Percentiles rank a stretch among this genome's conserved stretches.
These are phyloP conservation scores for Plicaturopsis crispa DNA, from an alignment of 768 basidiomycete genomes.

Conservation along the genomic window DNA sequence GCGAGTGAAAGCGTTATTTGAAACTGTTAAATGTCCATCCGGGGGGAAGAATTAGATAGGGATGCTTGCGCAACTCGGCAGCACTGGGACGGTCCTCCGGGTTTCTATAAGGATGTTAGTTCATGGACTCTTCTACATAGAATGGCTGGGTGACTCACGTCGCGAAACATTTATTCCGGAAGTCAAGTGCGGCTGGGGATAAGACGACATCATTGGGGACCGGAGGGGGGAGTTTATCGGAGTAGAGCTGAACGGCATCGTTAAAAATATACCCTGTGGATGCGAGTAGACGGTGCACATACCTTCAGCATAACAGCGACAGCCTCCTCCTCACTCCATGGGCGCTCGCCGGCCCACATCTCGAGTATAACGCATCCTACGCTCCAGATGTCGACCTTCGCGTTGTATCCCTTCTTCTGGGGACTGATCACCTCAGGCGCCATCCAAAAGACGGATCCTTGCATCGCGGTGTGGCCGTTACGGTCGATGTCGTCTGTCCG, in stretches of 20 bases:
- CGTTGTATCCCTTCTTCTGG: constrained; percentile 86
- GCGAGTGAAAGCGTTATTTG: too few relatives aligned
- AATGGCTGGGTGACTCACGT: constrained; percentile 43
- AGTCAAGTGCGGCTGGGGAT: constrained; percentile 73
- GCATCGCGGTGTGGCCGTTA: constrained; percentile 88
- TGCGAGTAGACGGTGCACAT: constrained; percentile 13
- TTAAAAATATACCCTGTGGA: constrained; percentile 1
- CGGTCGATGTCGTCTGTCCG: constrained; percentile 81
- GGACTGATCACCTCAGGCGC: constrained; percentile 91
- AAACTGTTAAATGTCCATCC: constrained; percentile 74
- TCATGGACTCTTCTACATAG: neutral
- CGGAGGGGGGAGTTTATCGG: constrained; percentile 80
- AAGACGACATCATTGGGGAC: constrained; percentile 79
- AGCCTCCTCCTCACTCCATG: constrained; percentile 88
- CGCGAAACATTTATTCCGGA: constrained; percentile 83
- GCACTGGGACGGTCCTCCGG: constrained; percentile 80
- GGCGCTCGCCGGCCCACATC: constrained; percentile 97
- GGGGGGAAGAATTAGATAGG: constrained; percentile 64
- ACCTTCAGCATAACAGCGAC: constrained; percentile 95
- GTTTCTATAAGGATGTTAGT: constrained; percentile 38
- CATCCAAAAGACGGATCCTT: constrained; percentile 99
- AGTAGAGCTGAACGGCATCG: constrained; percentile 55
- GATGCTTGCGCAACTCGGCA: constrained; percentile 70
- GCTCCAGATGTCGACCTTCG: constrained; percentile 98
- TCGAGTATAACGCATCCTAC: constrained; percentile 97